Evolutionary conservation across 495 filamentous ascomycete genomes (phyloP), one percentile per base, ranked within the genome.

Genomic region (Penicillium longicatenatum): DNA sequence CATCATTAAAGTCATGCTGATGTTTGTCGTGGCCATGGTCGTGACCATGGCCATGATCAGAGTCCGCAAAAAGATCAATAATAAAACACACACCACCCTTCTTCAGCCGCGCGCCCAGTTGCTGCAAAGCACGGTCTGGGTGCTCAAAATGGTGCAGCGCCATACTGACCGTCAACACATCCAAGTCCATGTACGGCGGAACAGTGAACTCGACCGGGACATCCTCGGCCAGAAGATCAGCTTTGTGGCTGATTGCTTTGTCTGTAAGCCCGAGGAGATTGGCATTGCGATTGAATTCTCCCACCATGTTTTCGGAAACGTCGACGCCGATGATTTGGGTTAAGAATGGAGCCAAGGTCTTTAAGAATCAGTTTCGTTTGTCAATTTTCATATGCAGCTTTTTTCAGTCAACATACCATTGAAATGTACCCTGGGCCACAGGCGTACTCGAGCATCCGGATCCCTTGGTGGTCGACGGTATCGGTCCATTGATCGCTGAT

Each of bases 131-230:
- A 41, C 81, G 69, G 4, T 70, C 72, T 0, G 86, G 84, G 57
- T 87, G 71, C 49, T 85, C 80, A 58, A 93, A 89, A 63, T 93
- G 89, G 67, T 93, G 89, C 61, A 91, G 80, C 1, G 83, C 89
- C 53, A 84, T 78, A 21, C 88, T 84, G 29, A 91, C 79, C 16
- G 79, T 79, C 5, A 83, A 82, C 29, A 91, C 52, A 59, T 90
- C 86, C 62, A 91, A 89, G 49, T 82, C 65, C 56, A 65, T 76
- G 65, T 80, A 85, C 21, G 82, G 79, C 0, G 82, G 71, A 0
- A 65, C 67, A 3, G 72, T 62, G 20, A 86, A 58, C 5, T 78
- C 61, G 2, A 73, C 60, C 6, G 77, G 65, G 12, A 70, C 70
- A 7, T 68, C 48, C 6, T 78, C 71, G 1, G 59, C 67, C 33